Evolutionary conservation across 2,329 filamentous ascomycete genomes (phyloP).

Genomic region (Pseudogymnoascus sp.): DNA sequence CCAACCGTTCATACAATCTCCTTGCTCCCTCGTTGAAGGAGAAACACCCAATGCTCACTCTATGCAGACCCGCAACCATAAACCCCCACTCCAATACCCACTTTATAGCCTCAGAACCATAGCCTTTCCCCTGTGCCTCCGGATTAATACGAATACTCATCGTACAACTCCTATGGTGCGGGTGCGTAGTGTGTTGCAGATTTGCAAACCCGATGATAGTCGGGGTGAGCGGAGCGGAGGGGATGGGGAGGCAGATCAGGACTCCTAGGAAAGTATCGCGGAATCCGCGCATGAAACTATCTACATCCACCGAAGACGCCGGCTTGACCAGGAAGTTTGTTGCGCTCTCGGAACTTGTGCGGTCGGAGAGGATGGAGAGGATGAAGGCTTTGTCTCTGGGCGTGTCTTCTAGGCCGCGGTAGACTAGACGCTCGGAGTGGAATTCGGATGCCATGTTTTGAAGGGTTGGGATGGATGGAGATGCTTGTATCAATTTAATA

Average conservation of each 20-base stretch:
- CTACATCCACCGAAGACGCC: constrained; percentile 15
- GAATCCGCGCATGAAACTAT: neutral
- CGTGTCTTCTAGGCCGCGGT: constrained; percentile 29
- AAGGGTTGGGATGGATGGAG: neutral
- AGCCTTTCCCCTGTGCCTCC: constrained; percentile 27
- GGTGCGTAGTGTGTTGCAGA: neutral
- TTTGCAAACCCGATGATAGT: constrained; percentile 5
- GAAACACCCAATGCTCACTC: constrained; percentile 28
- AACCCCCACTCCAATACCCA: constrained; percentile 31
- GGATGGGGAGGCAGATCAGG: constrained; percentile 29
- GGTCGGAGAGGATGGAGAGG: constrained; percentile 25
- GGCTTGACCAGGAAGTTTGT: constrained; percentile 27
- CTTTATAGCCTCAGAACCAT: constrained; percentile 31
- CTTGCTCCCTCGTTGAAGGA: constrained; percentile 28
- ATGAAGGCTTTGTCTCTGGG: constrained; percentile 27
- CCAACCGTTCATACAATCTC: constrained; percentile 28
- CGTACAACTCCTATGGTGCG: constrained; percentile 35
- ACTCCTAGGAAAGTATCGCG: constrained; percentile 26
- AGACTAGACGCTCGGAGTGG: constrained; percentile 30
- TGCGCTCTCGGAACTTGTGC: constrained; percentile 23
- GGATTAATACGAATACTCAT: constrained; percentile 27
- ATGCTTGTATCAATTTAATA: neutral
- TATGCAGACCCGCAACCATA: constrained; percentile 29
- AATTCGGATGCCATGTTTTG: constrained; percentile 20
- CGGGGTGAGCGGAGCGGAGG: neutral